A percentile compares a stretch with the other conserved stretches of the same genome.
Evolutionary conservation across 2,329 filamentous ascomycete species (phyloP).

Genomic region (Cercospora zeae-maydis): DNA sequence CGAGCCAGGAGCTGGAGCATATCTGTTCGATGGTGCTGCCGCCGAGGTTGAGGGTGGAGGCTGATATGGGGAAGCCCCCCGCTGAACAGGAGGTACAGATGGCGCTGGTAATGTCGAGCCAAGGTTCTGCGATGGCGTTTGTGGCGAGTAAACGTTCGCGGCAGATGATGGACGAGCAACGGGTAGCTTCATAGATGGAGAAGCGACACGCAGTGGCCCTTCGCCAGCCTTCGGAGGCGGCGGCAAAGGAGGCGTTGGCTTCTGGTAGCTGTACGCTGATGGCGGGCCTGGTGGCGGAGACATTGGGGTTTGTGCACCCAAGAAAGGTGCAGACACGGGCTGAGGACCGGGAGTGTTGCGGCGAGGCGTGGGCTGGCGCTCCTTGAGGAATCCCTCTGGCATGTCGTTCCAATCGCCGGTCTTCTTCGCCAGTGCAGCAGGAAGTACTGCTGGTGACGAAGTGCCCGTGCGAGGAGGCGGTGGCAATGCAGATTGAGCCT

Average conservation of each 20-base stretch:
- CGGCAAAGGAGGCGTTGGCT: constrained; percentile 67
- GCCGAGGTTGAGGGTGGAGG: constrained; percentile 61
- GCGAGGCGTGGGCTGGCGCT: constrained; percentile 58
- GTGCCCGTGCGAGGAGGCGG: constrained; percentile 65
- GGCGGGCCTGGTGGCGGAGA: constrained; percentile 55
- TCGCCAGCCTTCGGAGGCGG: constrained; percentile 79
- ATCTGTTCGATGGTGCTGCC: constrained; percentile 68
- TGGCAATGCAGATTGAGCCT: constrained; percentile 46
- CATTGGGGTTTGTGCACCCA: constrained; percentile 53
- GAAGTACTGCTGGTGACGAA: constrained; percentile 60
- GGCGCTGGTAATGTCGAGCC: constrained; percentile 44
- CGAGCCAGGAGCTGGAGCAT: constrained; percentile 63
- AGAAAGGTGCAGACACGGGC: constrained; percentile 72
- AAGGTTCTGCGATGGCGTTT: constrained; percentile 45
- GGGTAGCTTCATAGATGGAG: constrained; percentile 56
- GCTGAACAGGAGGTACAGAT: constrained; percentile 59
- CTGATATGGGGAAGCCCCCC: constrained; percentile 82
- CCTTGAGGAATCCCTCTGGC: constrained; percentile 71
- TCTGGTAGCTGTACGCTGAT: constrained; percentile 55
- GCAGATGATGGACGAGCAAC: constrained; percentile 47
- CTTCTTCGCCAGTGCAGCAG: constrained; percentile 67
- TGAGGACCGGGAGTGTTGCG: constrained; percentile 67
- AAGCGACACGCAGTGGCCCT: constrained; percentile 64
- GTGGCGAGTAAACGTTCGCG: constrained; percentile 63
- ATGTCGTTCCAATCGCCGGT: constrained; percentile 92